Percentiles rank a stretch among this genome's conserved stretches.
These are phyloP conservation scores for Rhizophagus prolifer DNA, from an alignment of 192 early-diverging fungal species.

Conservation along the genomic window DNA sequence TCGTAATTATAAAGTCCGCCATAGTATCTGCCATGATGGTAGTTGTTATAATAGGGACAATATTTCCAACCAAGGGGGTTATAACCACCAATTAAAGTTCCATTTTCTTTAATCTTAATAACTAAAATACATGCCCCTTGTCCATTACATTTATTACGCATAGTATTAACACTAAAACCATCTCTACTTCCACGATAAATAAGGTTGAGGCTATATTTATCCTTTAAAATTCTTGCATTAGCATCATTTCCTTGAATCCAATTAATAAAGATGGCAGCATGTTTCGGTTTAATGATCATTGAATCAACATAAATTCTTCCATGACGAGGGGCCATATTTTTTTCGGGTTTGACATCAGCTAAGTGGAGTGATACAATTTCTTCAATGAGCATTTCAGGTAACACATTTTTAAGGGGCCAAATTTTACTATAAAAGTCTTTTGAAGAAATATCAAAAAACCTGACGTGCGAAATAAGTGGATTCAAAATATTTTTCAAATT, in stretches of 20 bases:
- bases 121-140: not conserved
- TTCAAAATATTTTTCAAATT: not conserved
- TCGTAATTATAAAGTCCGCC: too few relatives aligned
- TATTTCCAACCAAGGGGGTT: not conserved
- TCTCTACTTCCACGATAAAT: conserved; percentile 14
- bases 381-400: not conserved
- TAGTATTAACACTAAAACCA: not conserved
- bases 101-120: not conserved
- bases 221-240: not conserved
- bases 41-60: not conserved
- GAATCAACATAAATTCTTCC: not conserved
- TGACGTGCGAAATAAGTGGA: not conserved
- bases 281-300: not conserved
- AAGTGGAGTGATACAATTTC: not conserved
- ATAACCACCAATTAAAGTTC: not conserved
- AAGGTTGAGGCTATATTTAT: not conserved
- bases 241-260: not conserved
- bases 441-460: conserved; percentile 15
- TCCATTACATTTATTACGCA: not conserved
- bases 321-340: not conserved
- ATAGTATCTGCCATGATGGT: too few relatives aligned
- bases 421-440: conserved; percentile 2
- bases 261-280: not conserved
- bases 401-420: not conserved
- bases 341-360: not conserved